phyloP scores from a whole-genome alignment of 2,329 filamentous ascomycete genomes.

The Cercospora zeae-maydis region DNA sequence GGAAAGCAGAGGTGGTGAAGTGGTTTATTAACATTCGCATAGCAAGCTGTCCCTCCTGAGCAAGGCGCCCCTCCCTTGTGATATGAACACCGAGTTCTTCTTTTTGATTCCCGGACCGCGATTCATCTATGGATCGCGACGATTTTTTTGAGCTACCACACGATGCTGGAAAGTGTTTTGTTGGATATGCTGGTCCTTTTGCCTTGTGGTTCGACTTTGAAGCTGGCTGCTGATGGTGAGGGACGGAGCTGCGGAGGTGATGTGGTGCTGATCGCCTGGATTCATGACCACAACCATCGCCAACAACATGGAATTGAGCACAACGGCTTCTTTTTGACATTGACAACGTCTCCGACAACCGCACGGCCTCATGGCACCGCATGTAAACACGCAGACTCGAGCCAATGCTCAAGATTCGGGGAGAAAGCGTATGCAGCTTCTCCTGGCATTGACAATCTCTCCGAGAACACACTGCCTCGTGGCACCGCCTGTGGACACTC shows the following conservation, averaged over 20 bases:
- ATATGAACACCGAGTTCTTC: not conserved
- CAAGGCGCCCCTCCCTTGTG: slow-evolving; percentile 3
- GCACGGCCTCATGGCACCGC: not conserved
- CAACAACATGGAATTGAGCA: not conserved
- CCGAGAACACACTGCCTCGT: not conserved
- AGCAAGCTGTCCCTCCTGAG: not conserved
- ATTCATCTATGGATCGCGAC: not conserved
- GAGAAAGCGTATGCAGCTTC: not conserved
- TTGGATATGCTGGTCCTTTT: not conserved
- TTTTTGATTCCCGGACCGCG: slow-evolving; percentile 1
- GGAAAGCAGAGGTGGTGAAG: not conserved
- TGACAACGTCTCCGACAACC: not conserved
- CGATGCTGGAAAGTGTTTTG: slow-evolving; percentile 1
- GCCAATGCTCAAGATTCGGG: not conserved
- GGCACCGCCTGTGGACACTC: not conserved
- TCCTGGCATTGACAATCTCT: not conserved
- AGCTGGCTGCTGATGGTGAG: not conserved
- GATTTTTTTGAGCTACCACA: not conserved
- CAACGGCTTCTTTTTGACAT: not conserved
- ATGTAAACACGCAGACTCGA: not conserved
- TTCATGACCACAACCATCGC: not conserved
- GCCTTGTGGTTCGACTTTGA: not conserved
- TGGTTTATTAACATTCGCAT: not conserved
- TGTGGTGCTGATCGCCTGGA: not conserved
- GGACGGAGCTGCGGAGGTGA: not conserved